Percentiles rank a stretch among this genome's conserved stretches.
Conservation (phyloP, 2,329 filamentous ascomycete genomes). For the Scytalidium lignicola region DNA sequence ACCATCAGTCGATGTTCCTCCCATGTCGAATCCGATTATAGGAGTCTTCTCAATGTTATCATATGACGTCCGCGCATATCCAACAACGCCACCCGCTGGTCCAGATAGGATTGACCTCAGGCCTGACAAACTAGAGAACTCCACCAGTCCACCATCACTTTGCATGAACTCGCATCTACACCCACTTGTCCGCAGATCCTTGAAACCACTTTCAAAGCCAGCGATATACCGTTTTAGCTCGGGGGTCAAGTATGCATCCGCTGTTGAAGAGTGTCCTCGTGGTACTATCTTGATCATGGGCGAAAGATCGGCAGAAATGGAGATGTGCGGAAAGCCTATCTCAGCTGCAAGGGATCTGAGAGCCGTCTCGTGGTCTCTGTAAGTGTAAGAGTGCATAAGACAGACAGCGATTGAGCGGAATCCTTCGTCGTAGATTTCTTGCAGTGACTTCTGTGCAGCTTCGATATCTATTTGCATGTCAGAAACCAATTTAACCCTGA, state of each 20-base stretch:
- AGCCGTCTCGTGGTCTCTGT: constrained; percentile 57
- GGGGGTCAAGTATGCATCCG: constrained; percentile 65
- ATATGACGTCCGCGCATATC: constrained; percentile 57
- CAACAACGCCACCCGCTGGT: constrained; percentile 63
- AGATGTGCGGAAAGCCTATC: constrained; percentile 62
- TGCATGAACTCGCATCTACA: constrained; percentile 69
- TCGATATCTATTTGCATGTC: constrained; percentile 50
- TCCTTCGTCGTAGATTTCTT: constrained; percentile 53
- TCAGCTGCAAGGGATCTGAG: constrained; percentile 56
- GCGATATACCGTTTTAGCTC: constrained; percentile 63
- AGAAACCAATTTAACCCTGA: constrained; percentile 48
- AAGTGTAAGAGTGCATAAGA: constrained; percentile 67
- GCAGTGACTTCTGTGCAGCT: constrained; percentile 48
- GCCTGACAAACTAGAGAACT: constrained; percentile 55
- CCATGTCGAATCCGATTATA: constrained; percentile 69
- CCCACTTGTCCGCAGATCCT: constrained; percentile 43
- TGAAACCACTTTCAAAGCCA: constrained; percentile 60
- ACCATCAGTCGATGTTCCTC: constrained; percentile 63
- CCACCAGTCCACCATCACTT: constrained; percentile 31
- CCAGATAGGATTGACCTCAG: constrained; percentile 61
- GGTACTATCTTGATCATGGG: constrained; percentile 69
- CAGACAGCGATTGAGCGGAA: constrained; percentile 60
- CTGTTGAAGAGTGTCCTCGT: constrained; percentile 59
- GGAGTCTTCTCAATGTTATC: constrained; percentile 58
- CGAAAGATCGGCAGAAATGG: constrained; percentile 60